These are phyloP conservation scores for Corinectria fuckeliana DNA, from an alignment of 2,329 filamentous ascomycete genomes.

Conservation along the genomic window DNA sequence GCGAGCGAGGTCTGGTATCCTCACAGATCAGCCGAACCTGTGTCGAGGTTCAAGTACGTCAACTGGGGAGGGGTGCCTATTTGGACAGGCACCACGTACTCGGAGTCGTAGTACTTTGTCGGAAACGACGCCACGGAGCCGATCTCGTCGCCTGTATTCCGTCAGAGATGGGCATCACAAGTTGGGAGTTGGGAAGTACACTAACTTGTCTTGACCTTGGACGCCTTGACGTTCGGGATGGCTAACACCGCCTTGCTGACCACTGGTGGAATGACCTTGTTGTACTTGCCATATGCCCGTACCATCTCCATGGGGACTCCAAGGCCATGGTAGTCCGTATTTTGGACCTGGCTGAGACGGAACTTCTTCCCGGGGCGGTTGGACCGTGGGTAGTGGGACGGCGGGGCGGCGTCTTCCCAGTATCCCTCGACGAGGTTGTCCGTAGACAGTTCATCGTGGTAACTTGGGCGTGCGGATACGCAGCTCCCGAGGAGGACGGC, in stretches of 20 bases:
- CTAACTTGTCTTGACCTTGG: conserved; percentile 33
- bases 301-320: conserved; percentile 41
- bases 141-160: conserved; percentile 16
- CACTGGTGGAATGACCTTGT: conserved; percentile 37
- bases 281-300: conserved; percentile 48
- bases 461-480: background rate
- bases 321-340: conserved; percentile 42
- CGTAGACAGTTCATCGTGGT: background rate
- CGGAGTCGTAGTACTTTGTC: conserved; percentile 53
- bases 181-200: conserved; percentile 8
- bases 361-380: conserved; percentile 31
- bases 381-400: conserved; percentile 12
- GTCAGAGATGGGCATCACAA: background rate
- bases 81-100: conserved; percentile 67
- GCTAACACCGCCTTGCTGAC: conserved; percentile 26
- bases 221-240: conserved; percentile 15
- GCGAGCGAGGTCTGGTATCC: background rate
- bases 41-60: conserved; percentile 74
- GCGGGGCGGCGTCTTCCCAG: conserved; percentile 15
- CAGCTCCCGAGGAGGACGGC: conserved; percentile 5
- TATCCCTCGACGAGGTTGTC: background rate
- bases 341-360: conserved; percentile 43
- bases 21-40: conserved; percentile 59
- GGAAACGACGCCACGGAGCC: conserved; percentile 38
- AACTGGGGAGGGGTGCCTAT: conserved; percentile 65